A percentile compares a stretch with the other conserved stretches of the same genome.
phyloP scores from a whole-genome alignment of 1,284 basidiomycete species.

The Hemileia vastatrix region DNA sequence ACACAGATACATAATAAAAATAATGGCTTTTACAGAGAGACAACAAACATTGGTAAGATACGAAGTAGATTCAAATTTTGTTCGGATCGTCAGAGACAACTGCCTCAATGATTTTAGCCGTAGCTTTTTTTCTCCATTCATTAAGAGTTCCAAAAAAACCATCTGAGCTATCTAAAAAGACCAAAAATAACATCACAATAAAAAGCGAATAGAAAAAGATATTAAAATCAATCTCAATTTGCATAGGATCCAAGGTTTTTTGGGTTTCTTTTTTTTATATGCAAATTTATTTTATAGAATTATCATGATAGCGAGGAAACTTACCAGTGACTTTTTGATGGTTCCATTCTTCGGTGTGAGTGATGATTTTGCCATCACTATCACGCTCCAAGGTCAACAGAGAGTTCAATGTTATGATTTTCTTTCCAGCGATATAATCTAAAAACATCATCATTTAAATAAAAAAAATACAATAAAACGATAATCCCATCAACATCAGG shows the following conservation, averaged over 20 bases:
- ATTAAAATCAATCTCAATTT: background rate
- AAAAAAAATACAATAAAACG: too few species aligned
- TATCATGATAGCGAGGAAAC: too few species aligned
- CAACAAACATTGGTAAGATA: too few species aligned
- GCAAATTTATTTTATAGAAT: too few species aligned
- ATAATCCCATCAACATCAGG: too few species aligned
- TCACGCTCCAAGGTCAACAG: slow-evolving; percentile 24
- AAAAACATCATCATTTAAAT: too few species aligned
- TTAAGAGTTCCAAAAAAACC: slow-evolving; percentile 26
- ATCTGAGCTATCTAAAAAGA: slow-evolving; percentile 6
- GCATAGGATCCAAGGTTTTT: background rate
- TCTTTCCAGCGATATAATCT: slow-evolving; percentile 16
- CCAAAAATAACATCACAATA: background rate
- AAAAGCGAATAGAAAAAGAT: background rate
- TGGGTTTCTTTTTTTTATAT: too few species aligned
- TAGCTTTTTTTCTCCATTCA: slow-evolving; percentile 25
- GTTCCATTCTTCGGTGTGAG: slow-evolving; percentile 26
- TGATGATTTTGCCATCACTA: slow-evolving; percentile 20
- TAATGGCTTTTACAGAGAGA: too few species aligned
- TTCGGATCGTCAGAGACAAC: slow-evolving; percentile 21
- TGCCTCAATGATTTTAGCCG: slow-evolving; percentile 19
- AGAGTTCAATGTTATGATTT: slow-evolving; percentile 24
- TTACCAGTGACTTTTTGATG: slow-evolving; percentile 21
- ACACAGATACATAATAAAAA: too few species aligned
- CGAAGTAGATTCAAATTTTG: too few species aligned